Conservation (phyloP, 2,329 filamentous ascomycete genomes). For the Scedosporium dehoogii region DNA sequence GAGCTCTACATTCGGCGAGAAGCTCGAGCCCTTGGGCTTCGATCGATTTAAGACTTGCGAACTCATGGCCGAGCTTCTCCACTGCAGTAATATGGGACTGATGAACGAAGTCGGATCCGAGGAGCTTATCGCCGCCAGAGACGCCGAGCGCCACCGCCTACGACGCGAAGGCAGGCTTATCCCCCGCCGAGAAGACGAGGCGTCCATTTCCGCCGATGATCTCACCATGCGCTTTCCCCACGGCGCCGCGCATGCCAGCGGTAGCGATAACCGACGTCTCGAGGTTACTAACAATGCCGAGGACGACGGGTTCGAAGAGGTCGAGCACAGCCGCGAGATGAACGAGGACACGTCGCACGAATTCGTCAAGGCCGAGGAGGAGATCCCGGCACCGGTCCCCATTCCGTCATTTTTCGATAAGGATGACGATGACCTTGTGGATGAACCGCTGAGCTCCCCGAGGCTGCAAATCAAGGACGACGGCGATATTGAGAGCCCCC, state of each 20-base stretch:
- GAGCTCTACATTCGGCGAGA: conserved; percentile 79
- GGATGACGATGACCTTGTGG: conserved; percentile 66
- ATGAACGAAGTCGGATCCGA: conserved; percentile 88
- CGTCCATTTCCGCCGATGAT: conserved; percentile 39
- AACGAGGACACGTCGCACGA: conserved; percentile 16
- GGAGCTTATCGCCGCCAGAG: conserved; percentile 69
- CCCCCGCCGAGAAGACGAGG: conserved; percentile 28
- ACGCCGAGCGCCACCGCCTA: conserved; percentile 71
- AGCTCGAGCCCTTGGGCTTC: conserved; percentile 90
- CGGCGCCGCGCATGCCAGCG: conserved; percentile 35
- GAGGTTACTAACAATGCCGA: conserved; percentile 69
- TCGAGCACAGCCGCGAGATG: conserved; percentile 59
- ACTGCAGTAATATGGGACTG: conserved; percentile 97
- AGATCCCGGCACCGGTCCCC: conserved; percentile 26
- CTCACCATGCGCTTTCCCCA: conserved; percentile 48
- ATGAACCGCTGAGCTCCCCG: conserved; percentile 64
- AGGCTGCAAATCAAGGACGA: conserved; percentile 52
- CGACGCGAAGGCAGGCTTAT: conserved; percentile 66
- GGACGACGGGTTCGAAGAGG: conserved; percentile 91
- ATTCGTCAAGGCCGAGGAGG: conserved; percentile 48
- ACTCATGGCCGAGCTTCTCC: conserved; percentile 91
- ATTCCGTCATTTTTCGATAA: conserved; percentile 27
- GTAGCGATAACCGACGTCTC: conserved; percentile 46
- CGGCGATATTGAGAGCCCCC: conserved; percentile 35
- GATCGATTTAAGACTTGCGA: conserved; percentile 99